Evolutionary conservation across 1,139 yeast species (phyloP), one percentile per base, ranked within the genome.

Genomic region (Suhomyces taliae): DNA sequence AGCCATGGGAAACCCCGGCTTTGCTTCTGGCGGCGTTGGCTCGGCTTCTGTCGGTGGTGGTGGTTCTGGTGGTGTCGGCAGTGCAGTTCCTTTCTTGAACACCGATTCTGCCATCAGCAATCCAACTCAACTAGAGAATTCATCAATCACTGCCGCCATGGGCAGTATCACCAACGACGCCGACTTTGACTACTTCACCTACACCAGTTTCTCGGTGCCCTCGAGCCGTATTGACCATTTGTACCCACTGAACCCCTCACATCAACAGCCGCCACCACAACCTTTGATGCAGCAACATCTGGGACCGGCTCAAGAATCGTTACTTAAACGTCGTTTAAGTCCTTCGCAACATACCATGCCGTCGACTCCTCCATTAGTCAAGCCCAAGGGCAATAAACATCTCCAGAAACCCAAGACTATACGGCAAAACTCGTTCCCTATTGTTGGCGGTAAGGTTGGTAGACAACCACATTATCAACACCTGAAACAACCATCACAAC

Each of bases 361-460:
- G 1, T 39, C 41, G 39, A 44, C 48, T 2, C 50, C 47, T 4
- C 49, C 50, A 8, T 15, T 40, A 5, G 24, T 45, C 36, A 45
- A 43, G 31, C 40, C 48, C 27, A 47, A 47, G 31, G 33, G 36
- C 11, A 42, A 27, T 37, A 46, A 49, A 32, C 39, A 14, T 24
- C 40, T 41, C 9, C 45, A 39, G 11, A 48, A 43, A 38, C 53
- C 53, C 9, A 48, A 46, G 32, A 31, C 50, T 14, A 37, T 51
- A 36, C 52, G 53, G 40, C 53, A 51, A 38, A 51, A 49, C 43
- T 51, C 53, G 40, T 49, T 49, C 24, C 53, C 53, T 2, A 14
- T 47, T 32, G 34, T 43, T 14, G 27, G 35, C 39, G 35, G 41
- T 40, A 46, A 46, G 14, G 43, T 46, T 31, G 37, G 43, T 33